Evolutionary conservation across 2,329 filamentous ascomycete genomes (phyloP).

Genomic region (Epichloe festucae): DNA sequence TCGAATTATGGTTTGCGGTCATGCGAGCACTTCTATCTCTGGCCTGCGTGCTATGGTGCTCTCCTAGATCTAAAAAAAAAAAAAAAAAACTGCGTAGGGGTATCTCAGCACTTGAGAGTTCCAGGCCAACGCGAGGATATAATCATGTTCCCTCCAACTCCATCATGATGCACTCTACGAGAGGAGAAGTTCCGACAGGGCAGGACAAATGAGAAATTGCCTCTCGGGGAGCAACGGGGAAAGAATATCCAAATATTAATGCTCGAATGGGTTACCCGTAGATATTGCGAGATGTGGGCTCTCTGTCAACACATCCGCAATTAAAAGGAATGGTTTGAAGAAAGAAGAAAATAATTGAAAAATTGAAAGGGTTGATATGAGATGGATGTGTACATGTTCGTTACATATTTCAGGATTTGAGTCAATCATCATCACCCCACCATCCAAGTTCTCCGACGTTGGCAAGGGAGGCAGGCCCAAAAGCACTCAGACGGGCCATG

Average conservation of each 20-base stretch:
- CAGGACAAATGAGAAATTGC: background rate
- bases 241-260: background rate
- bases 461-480: slow-evolving; percentile 14
- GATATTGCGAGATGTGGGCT: background rate
- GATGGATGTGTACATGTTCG: background rate
- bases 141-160: background rate
- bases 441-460: slow-evolving; percentile 18
- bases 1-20: background rate
- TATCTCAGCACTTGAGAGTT: slow-evolving; percentile 3
- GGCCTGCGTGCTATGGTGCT: background rate
- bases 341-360: background rate
- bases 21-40: background rate
- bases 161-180: background rate
- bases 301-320: background rate
- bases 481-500: slow-evolving; percentile 25
- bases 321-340: background rate
- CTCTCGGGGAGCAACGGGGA: background rate
- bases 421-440: slow-evolving; percentile 29
- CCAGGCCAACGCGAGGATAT: background rate
- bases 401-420: background rate
- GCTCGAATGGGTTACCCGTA: background rate
- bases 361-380: background rate
- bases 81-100: background rate
- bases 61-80: background rate
- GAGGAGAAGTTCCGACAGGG: background rate